Base-by-base conservation (phyloP, 768 basidiomycete genomes). In the Candolleomyces efflorescens region DNA sequence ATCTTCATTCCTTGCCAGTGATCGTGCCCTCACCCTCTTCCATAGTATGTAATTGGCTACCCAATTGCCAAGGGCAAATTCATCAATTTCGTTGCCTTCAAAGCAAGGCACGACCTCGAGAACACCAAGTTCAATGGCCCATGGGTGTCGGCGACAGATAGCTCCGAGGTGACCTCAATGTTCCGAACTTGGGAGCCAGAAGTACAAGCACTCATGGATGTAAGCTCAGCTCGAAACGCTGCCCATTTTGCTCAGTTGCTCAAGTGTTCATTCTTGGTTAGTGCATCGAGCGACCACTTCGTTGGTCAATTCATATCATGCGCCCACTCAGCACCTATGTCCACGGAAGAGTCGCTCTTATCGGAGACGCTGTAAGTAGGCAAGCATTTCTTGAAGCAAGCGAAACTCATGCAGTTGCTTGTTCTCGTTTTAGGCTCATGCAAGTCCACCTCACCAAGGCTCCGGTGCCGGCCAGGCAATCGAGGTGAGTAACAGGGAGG, bases 281-380 rank as follows among this genome's bases (percentile, higher is more conserved):
- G 86, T 82, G 82, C 60, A 73, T 82, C 20, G 78, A 82, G 3
- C 75, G 71, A 47, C 75, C 82, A 1, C 69, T 76, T 22, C 71
- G 81, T 38, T 90, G 89, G 89, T 85, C 84, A 0, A 78, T 90
- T 27, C 83, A 88, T 64, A 78, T 75, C 3, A 71, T 83, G 2
- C 75, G 73, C 53, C 79, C 84, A 5, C 67, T 90, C 20, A 71
- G 72, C 0, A 73, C 82, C 7, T 82, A 78, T 54, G 76, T 79
- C 2, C 75, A 74, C n/a, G 83, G 81, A 17, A 69, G 78, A 10
- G 84, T 74, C 18, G 76, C 71, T 5, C 66, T 82, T 53, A 59
- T 82, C 44, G 81, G 81, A 13, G 81, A 82, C 67, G 82, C 80
- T 3, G 86, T 71, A 74, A 71, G 64, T 62, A 37, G 11, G 17